These are phyloP conservation scores for Geum urbanum DNA, from an alignment of 306 rosid species.

Conservation along the genomic window DNA sequence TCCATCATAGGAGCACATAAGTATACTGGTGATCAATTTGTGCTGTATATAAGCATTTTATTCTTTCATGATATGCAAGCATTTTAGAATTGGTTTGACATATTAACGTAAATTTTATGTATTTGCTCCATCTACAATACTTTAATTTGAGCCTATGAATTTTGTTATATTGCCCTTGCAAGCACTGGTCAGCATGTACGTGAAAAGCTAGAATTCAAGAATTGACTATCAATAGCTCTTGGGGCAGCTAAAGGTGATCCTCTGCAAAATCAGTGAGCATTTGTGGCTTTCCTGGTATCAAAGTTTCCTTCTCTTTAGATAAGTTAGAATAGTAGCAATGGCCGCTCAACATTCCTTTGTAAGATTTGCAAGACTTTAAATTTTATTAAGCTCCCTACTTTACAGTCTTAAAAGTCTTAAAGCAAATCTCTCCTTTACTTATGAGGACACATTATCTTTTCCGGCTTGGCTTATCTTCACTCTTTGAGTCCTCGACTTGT, in stretches of 20 bases:
- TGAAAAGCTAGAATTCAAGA: constrained; percentile 88
- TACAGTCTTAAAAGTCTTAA: constrained; percentile 19
- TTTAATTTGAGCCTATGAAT: constrained; percentile 16
- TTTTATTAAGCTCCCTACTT: constrained; percentile 23
- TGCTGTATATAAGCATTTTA: neutral
- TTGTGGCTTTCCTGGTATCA: constrained; percentile 96
- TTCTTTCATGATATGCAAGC: neutral
- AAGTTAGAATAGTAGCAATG: constrained; percentile 44
- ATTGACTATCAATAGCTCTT: constrained; percentile 77
- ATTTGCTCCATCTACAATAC: constrained; percentile 10
- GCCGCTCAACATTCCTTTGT: constrained; percentile 46
- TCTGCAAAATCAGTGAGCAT: constrained; percentile 99
- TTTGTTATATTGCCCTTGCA: constrained; percentile 28
- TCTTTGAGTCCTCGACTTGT: constrained; percentile 75
- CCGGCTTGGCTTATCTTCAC: constrained; percentile 85
- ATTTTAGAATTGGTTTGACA: constrained; percentile 6
- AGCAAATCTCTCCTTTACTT: constrained; percentile 25
- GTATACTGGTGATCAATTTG: constrained; percentile 2
- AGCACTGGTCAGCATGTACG: constrained; percentile 51
- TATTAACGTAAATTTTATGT: constrained; percentile 11
- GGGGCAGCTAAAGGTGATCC: constrained; percentile 99
- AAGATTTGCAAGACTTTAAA: constrained; percentile 34
- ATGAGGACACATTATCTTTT: constrained; percentile 28
- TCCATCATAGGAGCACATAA: neutral
- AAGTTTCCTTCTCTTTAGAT: constrained; percentile 64